Evolutionary conservation across 495 filamentous ascomycete species (phyloP).

Genomic region (Xylaria castorea): DNA sequence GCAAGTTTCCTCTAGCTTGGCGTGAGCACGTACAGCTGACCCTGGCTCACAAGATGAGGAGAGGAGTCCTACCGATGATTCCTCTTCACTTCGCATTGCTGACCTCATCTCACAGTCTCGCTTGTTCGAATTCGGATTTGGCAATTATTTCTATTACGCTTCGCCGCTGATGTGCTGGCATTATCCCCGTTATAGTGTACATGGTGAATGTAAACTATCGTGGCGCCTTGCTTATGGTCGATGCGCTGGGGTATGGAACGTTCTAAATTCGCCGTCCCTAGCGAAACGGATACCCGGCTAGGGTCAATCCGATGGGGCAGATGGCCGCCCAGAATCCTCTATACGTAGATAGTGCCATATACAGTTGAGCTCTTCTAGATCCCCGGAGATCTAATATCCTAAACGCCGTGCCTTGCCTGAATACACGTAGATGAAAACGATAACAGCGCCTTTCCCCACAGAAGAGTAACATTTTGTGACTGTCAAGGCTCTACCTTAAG

Average conservation of each 20-base stretch:
- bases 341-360: neutral
- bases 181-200: conserved; percentile 10
- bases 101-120: conserved; percentile 23
- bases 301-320: conserved; percentile 19
- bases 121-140: conserved; percentile 7
- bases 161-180: neutral
- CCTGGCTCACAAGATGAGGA: conserved; percentile 1
- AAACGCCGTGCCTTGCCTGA: conserved; percentile 14
- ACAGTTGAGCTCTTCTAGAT: conserved; percentile 7
- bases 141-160: conserved; percentile 14
- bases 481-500: conserved; percentile 14
- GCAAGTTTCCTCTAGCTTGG: conserved; percentile 21
- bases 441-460: neutral
- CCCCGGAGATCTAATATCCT: conserved; percentile 7
- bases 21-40: conserved; percentile 6
- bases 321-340: conserved; percentile 9
- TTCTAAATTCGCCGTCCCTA: conserved; percentile 10
- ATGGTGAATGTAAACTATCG: conserved; percentile 25
- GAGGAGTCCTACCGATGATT: neutral
- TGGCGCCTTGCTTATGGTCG: conserved; percentile 15
- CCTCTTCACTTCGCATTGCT: conserved; percentile 11
- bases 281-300: conserved; percentile 14
- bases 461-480: neutral
- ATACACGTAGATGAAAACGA: neutral
- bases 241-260: conserved; percentile 6